phyloP scores from a whole-genome alignment of 371 early-diverging fungal species.

The Paramicrosporidium saccamoebae region DNA sequence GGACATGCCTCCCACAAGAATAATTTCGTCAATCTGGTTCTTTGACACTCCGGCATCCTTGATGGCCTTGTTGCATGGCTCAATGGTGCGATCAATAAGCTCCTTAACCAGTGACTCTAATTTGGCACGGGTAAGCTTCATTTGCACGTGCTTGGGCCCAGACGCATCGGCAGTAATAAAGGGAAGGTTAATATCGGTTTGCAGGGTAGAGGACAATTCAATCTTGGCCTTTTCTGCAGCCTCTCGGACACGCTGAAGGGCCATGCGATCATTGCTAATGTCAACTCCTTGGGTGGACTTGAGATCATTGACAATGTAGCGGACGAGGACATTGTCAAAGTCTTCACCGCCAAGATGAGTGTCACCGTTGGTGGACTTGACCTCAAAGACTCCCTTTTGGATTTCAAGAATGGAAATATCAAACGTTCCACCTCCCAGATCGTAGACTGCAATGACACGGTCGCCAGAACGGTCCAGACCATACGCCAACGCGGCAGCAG shows the following conservation, averaged over 20 bases:
- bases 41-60: constrained; percentile 65
- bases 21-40: constrained; percentile 68
- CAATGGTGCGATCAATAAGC: constrained; percentile 60
- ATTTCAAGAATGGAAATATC: constrained; percentile 95
- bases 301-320: constrained; percentile 44
- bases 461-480: constrained; percentile 82
- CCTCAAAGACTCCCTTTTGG: constrained; percentile 91
- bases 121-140: constrained; percentile 57
- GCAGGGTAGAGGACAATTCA: constrained; percentile 62
- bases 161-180: constrained; percentile 69
- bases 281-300: constrained; percentile 47
- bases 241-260: constrained; percentile 76
- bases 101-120: constrained; percentile 46
- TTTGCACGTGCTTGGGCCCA: constrained; percentile 84
- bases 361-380: constrained; percentile 84
- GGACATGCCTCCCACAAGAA: constrained; percentile 98
- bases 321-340: constrained; percentile 65
- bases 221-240: constrained; percentile 96
- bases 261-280: constrained; percentile 46
- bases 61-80: constrained; percentile 82
- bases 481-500: constrained; percentile 94
- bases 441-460: constrained; percentile 85
- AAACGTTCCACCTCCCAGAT: constrained; percentile 98
- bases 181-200: constrained; percentile 82
- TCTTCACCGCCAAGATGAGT: constrained; percentile 97